Base-by-base conservation (phyloP, 441 rosid species). In the Aleurites moluccanus region DNA sequence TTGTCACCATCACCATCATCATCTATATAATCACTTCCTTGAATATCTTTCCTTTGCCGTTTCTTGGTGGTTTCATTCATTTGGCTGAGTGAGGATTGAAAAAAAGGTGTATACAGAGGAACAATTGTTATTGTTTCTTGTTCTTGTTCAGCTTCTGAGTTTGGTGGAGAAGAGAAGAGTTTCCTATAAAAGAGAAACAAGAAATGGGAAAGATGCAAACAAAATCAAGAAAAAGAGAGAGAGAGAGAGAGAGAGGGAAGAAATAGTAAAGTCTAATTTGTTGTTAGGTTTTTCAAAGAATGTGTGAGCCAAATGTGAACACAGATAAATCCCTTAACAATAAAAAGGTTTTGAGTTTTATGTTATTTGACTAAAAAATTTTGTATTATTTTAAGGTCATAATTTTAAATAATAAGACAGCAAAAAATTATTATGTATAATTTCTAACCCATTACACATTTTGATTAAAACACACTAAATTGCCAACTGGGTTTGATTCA, bases 31-130 rank as follows among this genome's bases (percentile, higher is more conserved):
- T 60, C 73, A 40, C 78, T 69, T 49, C n/a, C 67, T 40, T 53
- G 49, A 35, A 10, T 45, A 14, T 60, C 73, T 11, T 79, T 74
- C 2, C 79, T 77, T 23, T 77, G 79, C 57, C 78, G 67, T 52
- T 68, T 77, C 59, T 18, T 73, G 38, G 74, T 27, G 23, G 10
- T 53, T 60, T 82, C 84, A 61, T 72, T 88, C 92, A 88, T 88
- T 47, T 75, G 69, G 78, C 20, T 40, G 38, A 64, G 49, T 16
- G 61, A 25, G 66, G 2, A 33, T 3, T 35, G 21, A 9, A 13
- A 62, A 33, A 6, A 5, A 38, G 40, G 40, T 38, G 40, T 38
- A 38, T 38, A 38, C 40, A 38, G 0, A 6, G 40, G 40, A 38
- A 38, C 40, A 38, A 6, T 38, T 6, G 40, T 38, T 38, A 38